phyloP scores from a whole-genome alignment of 768 basidiomycete species.

The Suillus americanus region DNA sequence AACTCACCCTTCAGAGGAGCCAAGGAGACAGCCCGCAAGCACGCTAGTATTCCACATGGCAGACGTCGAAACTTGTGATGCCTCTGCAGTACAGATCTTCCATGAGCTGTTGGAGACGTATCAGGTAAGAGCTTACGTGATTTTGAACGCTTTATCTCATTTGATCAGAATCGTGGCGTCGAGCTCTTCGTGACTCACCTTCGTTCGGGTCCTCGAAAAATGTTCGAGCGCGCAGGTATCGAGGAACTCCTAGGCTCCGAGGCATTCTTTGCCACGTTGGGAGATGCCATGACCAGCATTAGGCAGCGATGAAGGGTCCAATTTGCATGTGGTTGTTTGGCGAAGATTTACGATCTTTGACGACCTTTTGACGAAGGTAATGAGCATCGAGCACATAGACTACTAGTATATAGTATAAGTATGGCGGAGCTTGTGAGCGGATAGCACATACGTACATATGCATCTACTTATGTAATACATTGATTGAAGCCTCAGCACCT shows the following conservation, averaged over 20 bases:
- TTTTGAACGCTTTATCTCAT: background rate
- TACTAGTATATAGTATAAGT: background rate
- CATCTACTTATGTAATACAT: background rate
- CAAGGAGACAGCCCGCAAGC: conserved; percentile 68
- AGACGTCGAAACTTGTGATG: conserved; percentile 89
- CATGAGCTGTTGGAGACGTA: conserved; percentile 79
- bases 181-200: conserved; percentile 47
- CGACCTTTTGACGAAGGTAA: conserved; percentile 2
- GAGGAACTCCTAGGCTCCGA: conserved; percentile 42
- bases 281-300: conserved; percentile 40
- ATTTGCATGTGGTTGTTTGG: background rate
- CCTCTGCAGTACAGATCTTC: conserved; percentile 86
- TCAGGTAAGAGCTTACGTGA: conserved; percentile 43
- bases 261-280: conserved; percentile 44
- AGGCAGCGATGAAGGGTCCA: conserved; percentile 20
- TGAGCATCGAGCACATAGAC: background rate
- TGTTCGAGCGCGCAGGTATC: conserved; percentile 47
- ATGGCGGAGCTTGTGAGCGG: background rate
- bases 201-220: conserved; percentile 32
- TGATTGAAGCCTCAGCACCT: too few relatives aligned
- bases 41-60: conserved; percentile 91
- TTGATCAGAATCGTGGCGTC: conserved; percentile 41
- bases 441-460: background rate
- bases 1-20: conserved; percentile 88
- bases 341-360: conserved; percentile 1